phyloP scores from a whole-genome alignment of 2,329 filamentous ascomycete genomes.

The Tolypocladium album region DNA sequence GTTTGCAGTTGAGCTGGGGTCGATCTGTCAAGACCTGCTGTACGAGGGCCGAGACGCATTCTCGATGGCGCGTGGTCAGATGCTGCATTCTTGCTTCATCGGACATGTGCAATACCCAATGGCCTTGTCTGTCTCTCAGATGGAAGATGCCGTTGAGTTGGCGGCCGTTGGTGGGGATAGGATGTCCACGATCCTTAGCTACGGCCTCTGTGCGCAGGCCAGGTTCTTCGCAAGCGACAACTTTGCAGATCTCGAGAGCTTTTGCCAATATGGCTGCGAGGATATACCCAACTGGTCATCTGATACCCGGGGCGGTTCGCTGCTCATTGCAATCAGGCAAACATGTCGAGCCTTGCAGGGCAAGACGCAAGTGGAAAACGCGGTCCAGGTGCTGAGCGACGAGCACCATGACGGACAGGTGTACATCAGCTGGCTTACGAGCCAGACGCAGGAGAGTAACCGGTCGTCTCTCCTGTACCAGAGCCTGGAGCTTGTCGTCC shows the following conservation, averaged over 20 bases:
- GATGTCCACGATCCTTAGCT: constrained; percentile 59
- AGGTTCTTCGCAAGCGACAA: constrained; percentile 63
- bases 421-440: constrained; percentile 49
- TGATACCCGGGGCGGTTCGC: constrained; percentile 60
- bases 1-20: constrained; percentile 55
- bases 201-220: constrained; percentile 55
- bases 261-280: constrained; percentile 60
- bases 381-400: constrained; percentile 53
- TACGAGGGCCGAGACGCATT: constrained; percentile 53
- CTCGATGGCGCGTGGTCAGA: constrained; percentile 56
- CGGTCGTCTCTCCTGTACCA: constrained; percentile 60
- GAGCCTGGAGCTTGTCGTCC: constrained; percentile 49
- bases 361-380: constrained; percentile 47
- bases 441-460: constrained; percentile 45
- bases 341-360: constrained; percentile 61
- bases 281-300: constrained; percentile 63
- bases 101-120: constrained; percentile 60
- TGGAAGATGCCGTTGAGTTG: constrained; percentile 57
- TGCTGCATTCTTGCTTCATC: constrained; percentile 58
- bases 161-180: constrained; percentile 58
- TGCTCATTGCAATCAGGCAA: constrained; percentile 57
- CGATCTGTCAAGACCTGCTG: constrained; percentile 52
- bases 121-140: constrained; percentile 41
- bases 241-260: constrained; percentile 56
- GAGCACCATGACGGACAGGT: constrained; percentile 47